Percentiles rank a stretch among this genome's conserved stretches.
These are phyloP conservation scores for Byssochlamys sp. DNA, from an alignment of 2,329 filamentous ascomycete species.

Conservation along the genomic window DNA sequence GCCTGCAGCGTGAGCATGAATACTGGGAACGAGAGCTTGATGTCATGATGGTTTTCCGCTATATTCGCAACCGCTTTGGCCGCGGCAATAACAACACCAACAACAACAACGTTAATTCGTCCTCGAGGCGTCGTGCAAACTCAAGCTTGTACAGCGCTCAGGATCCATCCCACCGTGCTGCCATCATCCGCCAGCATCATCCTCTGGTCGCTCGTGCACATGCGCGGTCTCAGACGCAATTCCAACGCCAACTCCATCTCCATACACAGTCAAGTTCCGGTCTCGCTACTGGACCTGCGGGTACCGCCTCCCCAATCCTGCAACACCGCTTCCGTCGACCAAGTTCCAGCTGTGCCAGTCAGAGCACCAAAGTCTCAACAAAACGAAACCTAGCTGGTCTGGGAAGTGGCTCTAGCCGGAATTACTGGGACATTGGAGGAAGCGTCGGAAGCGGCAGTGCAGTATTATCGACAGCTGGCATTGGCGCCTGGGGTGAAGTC, in stretches of 20 bases:
- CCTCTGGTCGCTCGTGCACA: slow-evolving; percentile 61
- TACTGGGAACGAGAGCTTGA: slow-evolving; percentile 94
- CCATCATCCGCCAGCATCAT: slow-evolving; percentile 78
- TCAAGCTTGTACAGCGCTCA: slow-evolving; percentile 37
- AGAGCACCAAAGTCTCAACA: slow-evolving; percentile 69
- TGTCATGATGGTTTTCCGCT: slow-evolving; percentile 82
- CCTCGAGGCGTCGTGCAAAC: slow-evolving; percentile 36
- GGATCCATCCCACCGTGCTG: slow-evolving; percentile 65
- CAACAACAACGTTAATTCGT: slow-evolving; percentile 23
- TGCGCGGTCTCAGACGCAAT: slow-evolving; percentile 39
- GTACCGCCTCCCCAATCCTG: slow-evolving; percentile 23
- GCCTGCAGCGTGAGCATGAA: slow-evolving; percentile 50
- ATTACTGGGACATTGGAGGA: slow-evolving; percentile 87
- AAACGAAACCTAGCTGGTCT: slow-evolving; percentile 38
- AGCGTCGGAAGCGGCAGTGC: slow-evolving; percentile 67
- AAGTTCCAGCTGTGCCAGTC: slow-evolving; percentile 69
- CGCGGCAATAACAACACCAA: slow-evolving; percentile 35
- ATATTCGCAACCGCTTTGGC: slow-evolving; percentile 65
- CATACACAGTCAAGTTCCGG: slow-evolving; percentile 9
- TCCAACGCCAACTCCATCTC: slow-evolving; percentile 33
- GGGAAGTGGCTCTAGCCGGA: slow-evolving; percentile 63
- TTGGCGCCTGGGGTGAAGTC: slow-evolving; percentile 73
- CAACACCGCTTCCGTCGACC: slow-evolving; percentile 39
- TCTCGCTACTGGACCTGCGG: slow-evolving; percentile 9
- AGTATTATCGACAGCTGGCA: slow-evolving; percentile 57